A percentile compares a stretch with the other conserved stretches of the same genome.
Conservation (phyloP, 2,329 filamentous ascomycete genomes). For the Malbranchea zuffiana region DNA sequence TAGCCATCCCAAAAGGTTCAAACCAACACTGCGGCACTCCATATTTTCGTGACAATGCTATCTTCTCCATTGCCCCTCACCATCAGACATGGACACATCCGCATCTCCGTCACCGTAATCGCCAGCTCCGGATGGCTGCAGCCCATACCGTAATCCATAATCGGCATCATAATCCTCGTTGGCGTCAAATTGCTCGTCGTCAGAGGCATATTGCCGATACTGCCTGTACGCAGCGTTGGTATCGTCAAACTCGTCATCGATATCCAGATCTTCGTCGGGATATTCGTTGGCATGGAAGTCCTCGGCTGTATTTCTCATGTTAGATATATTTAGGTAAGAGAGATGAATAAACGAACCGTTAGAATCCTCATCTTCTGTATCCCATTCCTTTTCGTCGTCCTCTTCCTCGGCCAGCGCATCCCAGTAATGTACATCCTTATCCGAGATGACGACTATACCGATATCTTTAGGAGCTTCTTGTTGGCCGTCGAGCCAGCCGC, state of each 20-base stretch:
- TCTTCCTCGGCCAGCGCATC: constrained; percentile 44
- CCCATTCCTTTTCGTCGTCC: constrained; percentile 42
- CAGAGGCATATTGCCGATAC: constrained; percentile 33
- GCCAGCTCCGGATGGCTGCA: no score
- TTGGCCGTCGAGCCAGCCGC: constrained; percentile 6
- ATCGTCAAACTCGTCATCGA: constrained; percentile 37
- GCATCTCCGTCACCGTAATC: no score
- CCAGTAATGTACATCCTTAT: constrained; percentile 44
- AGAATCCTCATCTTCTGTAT: constrained; percentile 52
- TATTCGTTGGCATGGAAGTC: constrained; percentile 43
- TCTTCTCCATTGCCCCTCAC: no score
- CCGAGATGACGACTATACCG: constrained; percentile 33
- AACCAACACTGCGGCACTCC: no score
- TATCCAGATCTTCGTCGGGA: constrained; percentile 40
- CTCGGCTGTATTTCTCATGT: constrained; percentile 28
- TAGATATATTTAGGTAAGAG: background rate
- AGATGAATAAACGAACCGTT: constrained; percentile 37
- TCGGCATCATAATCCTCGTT: constrained; percentile 22
- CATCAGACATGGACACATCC: no score
- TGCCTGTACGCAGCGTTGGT: constrained; percentile 28
- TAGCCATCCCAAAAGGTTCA: no score
- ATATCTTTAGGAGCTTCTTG: constrained; percentile 24
- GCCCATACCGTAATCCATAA: no score
- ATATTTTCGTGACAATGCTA: no score
- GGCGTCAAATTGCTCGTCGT: constrained; percentile 37